Evolutionary conservation across 805 yeast genomes (phyloP).

Genomic region (Wickerhamiella domercqiae): DNA sequence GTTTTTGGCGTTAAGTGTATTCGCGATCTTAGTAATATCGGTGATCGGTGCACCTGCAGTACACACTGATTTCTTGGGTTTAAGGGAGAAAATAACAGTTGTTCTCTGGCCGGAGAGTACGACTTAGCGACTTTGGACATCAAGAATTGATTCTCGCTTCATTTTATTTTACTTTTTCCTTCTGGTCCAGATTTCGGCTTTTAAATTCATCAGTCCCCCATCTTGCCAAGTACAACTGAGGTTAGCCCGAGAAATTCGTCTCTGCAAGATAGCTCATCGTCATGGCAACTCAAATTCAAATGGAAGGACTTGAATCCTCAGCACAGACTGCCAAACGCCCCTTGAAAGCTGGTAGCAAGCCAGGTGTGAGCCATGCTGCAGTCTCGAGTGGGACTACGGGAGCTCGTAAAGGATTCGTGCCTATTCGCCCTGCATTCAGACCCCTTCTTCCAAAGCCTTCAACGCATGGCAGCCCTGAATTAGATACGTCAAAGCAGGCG

Average conservation of each 20-base stretch:
- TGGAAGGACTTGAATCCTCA: background rate
- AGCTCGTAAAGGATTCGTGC: constrained; percentile 2
- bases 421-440: constrained; percentile 1
- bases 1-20: too few relatives aligned
- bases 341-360: background rate
- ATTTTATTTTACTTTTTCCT: background rate
- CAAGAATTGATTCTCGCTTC: background rate
- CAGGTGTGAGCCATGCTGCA: background rate
- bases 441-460: constrained; percentile 1
- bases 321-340: background rate
- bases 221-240: too few relatives aligned
- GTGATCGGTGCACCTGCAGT: too few relatives aligned
- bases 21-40: too few relatives aligned
- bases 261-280: too few relatives aligned
- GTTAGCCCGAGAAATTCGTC: too few relatives aligned
- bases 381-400: background rate
- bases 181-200: background rate
- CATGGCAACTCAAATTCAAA: background rate
- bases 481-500: background rate
- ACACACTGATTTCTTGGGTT: too few relatives aligned
- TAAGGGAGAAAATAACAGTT: too few relatives aligned
- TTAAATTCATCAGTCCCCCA: background rate
- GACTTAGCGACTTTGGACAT: too few relatives aligned
- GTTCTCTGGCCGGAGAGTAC: too few relatives aligned
- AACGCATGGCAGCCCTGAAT: background rate